Evolutionary conservation across 345 rosid genomes (phyloP).

Genomic region (Salix arbutifolia): DNA sequence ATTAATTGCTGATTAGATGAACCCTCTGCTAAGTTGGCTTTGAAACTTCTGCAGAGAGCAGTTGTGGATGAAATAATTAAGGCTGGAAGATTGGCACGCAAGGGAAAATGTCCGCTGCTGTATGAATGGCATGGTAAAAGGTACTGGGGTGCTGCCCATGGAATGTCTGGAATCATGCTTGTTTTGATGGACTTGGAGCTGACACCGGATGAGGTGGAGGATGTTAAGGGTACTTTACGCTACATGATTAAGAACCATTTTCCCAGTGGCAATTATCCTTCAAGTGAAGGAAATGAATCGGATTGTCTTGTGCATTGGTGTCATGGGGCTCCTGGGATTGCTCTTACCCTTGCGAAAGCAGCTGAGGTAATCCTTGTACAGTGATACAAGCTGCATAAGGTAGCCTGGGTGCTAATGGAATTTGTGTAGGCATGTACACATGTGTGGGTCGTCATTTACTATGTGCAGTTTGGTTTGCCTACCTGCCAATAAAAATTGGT

Average conservation of each 20-base stretch:
- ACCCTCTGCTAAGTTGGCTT: neutral
- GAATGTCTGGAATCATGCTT: slow-evolving; percentile 65
- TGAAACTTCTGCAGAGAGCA: slow-evolving; percentile 39
- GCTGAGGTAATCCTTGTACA: slow-evolving; percentile 43
- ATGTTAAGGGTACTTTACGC: slow-evolving; percentile 53
- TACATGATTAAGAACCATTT: slow-evolving; percentile 57
- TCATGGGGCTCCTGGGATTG: slow-evolving; percentile 69
- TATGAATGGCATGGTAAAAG: slow-evolving; percentile 75
- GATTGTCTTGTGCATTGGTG: slow-evolving; percentile 66
- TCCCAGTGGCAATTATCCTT: slow-evolving; percentile 62
- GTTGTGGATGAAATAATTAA: slow-evolving; percentile 49
- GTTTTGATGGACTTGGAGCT: slow-evolving; percentile 65
- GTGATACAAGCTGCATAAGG: neutral
- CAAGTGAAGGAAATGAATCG: slow-evolving; percentile 42
- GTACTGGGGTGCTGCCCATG: slow-evolving; percentile 80
- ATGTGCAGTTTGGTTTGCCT: neutral
- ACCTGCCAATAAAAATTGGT: neutral
- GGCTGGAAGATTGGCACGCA: slow-evolving; percentile 38
- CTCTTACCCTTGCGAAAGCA: slow-evolving; percentile 61
- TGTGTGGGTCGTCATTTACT: neutral
- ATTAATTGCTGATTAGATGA: neutral
- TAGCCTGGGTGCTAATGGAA: neutral
- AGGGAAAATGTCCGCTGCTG: slow-evolving; percentile 57
- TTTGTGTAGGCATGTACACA: neutral
- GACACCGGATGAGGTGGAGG: slow-evolving; percentile 54